These are phyloP conservation scores for Centella asiatica DNA, from an alignment of 129 eudicot genomes.

Conservation along the genomic window DNA sequence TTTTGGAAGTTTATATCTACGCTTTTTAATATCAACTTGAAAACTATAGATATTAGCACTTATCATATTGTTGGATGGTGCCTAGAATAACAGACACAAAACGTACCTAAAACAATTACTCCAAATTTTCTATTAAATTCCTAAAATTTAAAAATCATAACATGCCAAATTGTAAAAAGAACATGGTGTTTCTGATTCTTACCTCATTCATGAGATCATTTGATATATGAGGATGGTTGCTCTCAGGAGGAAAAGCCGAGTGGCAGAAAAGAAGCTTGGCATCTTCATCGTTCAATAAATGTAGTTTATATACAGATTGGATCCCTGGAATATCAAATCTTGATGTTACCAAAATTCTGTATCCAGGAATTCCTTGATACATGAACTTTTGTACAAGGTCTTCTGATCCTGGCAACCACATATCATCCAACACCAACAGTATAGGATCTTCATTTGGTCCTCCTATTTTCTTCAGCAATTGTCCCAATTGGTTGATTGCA, in stretches of 20 bases:
- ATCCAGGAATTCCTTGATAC: conserved; percentile 17
- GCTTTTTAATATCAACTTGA: no score
- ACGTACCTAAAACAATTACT: not conserved
- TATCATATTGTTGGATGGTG: no score
- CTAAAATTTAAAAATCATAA: not conserved
- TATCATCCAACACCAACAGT: conserved; percentile 40
- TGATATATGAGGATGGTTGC: conserved; percentile 12
- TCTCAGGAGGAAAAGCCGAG: conserved; percentile 34
- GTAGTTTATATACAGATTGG: conserved; percentile 21
- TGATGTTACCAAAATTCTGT: conserved; percentile 44
- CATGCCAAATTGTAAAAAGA: not conserved
- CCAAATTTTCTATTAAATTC: not conserved
- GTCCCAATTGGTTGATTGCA: conserved; percentile 29
- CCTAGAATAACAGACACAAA: no score
- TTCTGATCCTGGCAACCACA: conserved; percentile 22
- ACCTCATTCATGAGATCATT: conserved; percentile 42
- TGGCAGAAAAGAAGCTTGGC: conserved; percentile 34
- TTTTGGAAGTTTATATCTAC: no score
- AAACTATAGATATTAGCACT: no score
- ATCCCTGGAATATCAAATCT: conserved; percentile 30
- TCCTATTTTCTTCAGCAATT: conserved; percentile 18
- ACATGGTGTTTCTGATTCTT: not conserved
- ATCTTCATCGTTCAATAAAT: conserved; percentile 24
- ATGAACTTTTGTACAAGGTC: conserved; percentile 19
- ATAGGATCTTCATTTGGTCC: conserved; percentile 15